A percentile compares a stretch with the other conserved stretches of the same genome.
phyloP scores from a whole-genome alignment of 176 grass and related monocot species.

The Melocanna baccifera region DNA sequence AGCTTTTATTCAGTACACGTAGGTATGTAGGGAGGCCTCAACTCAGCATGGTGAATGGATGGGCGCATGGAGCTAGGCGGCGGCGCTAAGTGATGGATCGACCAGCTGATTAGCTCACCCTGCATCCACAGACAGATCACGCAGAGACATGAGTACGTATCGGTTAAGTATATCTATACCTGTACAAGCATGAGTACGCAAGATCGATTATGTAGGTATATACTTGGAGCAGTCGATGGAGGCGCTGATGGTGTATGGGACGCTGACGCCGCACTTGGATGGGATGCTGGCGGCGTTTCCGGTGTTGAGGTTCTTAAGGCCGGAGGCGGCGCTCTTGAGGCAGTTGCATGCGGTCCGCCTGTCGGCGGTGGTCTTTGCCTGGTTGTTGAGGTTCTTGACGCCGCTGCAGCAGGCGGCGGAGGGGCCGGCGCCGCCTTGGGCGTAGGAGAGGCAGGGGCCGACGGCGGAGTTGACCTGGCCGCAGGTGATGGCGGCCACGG shows the following conservation, averaged over 20 bases:
- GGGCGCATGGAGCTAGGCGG: not conserved
- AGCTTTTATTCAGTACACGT: not conserved
- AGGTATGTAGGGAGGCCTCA: not conserved
- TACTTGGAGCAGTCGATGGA: slow-evolving; percentile 49
- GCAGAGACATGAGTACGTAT: too few relatives aligned
- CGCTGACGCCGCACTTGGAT: slow-evolving; percentile 48
- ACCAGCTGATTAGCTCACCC: not conserved
- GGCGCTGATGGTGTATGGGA: slow-evolving; percentile 49
- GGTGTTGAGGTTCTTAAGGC: slow-evolving; percentile 21
- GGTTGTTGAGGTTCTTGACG: slow-evolving; percentile 19
- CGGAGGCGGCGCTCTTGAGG: slow-evolving; percentile 23
- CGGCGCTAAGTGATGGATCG: not conserved
- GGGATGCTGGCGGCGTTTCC: slow-evolving; percentile 37
- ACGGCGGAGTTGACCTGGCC: slow-evolving; percentile 25
- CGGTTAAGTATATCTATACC: too few relatives aligned
- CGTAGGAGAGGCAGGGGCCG: slow-evolving; percentile 38
- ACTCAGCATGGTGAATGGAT: not conserved
- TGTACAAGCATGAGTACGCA: not conserved
- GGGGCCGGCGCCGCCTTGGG: slow-evolving; percentile 5
- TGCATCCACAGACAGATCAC: not conserved
- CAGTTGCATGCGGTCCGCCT: slow-evolving; percentile 38
- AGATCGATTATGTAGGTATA: not conserved
- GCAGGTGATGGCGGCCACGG: slow-evolving; percentile 27
- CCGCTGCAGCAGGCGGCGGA: slow-evolving; percentile 25
- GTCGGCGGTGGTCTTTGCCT: slow-evolving; percentile 18